Conservation (phyloP, 768 basidiomycete genomes). For the Tremella fuciformis region DNA sequence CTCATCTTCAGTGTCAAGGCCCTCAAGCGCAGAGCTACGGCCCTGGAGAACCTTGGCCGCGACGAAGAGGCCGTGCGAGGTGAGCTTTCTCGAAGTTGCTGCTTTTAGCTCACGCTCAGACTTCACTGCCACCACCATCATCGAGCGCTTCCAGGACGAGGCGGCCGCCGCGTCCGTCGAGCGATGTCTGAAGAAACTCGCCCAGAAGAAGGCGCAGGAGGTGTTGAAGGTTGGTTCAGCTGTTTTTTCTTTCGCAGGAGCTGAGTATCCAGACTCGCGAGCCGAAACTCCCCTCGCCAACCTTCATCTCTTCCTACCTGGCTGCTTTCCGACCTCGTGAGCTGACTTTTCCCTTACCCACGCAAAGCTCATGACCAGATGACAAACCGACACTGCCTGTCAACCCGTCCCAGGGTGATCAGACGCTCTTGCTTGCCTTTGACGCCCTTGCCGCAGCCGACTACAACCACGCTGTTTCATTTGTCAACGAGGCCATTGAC, state of each 20-base stretch:
- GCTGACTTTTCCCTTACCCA: slow-evolving; percentile 47
- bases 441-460: slow-evolving; percentile 80
- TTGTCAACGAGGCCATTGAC: slow-evolving; percentile 79
- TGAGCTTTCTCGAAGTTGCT: slow-evolving; percentile 54
- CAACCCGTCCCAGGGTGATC: slow-evolving; percentile 72
- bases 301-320: slow-evolving; percentile 93
- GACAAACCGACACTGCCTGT: slow-evolving; percentile 70
- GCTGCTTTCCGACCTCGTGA: slow-evolving; percentile 88
- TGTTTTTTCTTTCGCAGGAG: background rate
- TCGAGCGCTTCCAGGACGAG: slow-evolving; percentile 87
- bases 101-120: slow-evolving; percentile 57
- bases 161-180: slow-evolving; percentile 76
- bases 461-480: slow-evolving; percentile 72
- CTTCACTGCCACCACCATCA: slow-evolving; percentile 92
- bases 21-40: slow-evolving; percentile 81
- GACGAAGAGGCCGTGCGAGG: slow-evolving; percentile 77
- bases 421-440: slow-evolving; percentile 73
- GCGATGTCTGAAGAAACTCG: slow-evolving; percentile 81
- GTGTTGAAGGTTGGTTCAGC: slow-evolving; percentile 60
- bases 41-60: slow-evolving; percentile 71
- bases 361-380: slow-evolving; percentile 53
- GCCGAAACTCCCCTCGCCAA: slow-evolving; percentile 78
- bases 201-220: slow-evolving; percentile 68
- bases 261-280: slow-evolving; percentile 61
- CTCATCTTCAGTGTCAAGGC: slow-evolving; percentile 58